Conservation (phyloP, 2,329 filamentous ascomycete genomes). For the Aureobasidium musti region DNA sequence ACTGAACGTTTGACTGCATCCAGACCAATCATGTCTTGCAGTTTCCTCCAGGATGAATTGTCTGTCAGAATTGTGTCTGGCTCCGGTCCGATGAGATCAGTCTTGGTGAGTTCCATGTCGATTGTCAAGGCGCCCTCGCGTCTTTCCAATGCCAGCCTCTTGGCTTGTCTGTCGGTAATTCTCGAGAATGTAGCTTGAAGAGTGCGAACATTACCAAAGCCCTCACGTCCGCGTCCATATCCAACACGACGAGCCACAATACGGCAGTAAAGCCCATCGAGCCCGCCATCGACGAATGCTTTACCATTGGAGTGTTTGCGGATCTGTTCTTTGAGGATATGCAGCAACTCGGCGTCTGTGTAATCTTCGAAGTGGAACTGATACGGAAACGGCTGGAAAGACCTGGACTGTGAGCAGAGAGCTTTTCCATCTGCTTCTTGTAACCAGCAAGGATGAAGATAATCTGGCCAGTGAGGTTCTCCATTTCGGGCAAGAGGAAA, state of each 20-base stretch:
- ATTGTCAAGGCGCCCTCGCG: neutral
- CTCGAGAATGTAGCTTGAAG: neutral
- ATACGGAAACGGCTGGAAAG: conserved; percentile 66
- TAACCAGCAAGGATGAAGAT: conserved; percentile 75
- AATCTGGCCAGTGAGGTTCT: conserved; percentile 69
- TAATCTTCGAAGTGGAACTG: conserved; percentile 70
- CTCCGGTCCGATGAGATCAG: neutral
- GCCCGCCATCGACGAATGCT: neutral
- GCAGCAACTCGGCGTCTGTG: conserved; percentile 62
- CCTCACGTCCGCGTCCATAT: neutral
- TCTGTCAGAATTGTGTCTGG: neutral
- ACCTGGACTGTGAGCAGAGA: conserved; percentile 73
- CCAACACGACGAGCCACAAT: neutral
- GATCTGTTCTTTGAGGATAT: conserved; percentile 63
- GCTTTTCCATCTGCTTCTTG: conserved; percentile 71
- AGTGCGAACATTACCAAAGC: neutral
- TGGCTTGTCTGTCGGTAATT: neutral
- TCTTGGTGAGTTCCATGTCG: neutral
- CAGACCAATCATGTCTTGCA: neutral
- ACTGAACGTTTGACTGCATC: neutral
- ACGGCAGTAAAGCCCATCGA: conserved; percentile 3
- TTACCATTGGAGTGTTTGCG: conserved; percentile 46
- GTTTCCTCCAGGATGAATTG: neutral
- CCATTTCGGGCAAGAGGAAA: conserved; percentile 69
- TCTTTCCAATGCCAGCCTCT: neutral